Evolutionary conservation across 2,329 filamentous ascomycete genomes (phyloP), one percentile per base, ranked within the genome.

Genomic region (Monilinia polystroma): DNA sequence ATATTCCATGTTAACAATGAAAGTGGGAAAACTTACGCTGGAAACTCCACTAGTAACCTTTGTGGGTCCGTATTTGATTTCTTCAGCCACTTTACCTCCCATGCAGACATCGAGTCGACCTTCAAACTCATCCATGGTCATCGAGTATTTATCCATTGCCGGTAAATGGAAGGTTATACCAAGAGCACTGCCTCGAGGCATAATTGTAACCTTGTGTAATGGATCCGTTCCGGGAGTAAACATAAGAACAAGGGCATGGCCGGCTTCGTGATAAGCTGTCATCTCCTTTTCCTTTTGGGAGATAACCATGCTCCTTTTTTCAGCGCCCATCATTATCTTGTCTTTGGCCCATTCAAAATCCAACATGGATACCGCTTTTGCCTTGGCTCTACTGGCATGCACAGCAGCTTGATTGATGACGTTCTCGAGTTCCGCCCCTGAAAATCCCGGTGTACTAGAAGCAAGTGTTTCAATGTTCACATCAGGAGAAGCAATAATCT

Each of bases 311-410:
- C 90, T 96, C 77, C 89, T 91, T 76, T 90, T 88, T 80, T 99
- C 95, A 2, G 94, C 91, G 49, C 95, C 95, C 92, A 99, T 97
- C 78, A 97, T 90, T 64, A 99, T 91, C 80, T 95, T 95, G 81
- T 99, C 95, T 80, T 96, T 98, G 67, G 95, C 95, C 93, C 94
- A 99, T 73, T 97, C 93, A 70, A 98, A 89, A 75, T 98, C 93
- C 45, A 84, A 79, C 78, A 92, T 90, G 16, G 85, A 85, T 64
- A 99, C 91, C 56, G 89, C 85, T 68, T 82, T 83, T 51, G 90
- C 85, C 79, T 93, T 95, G 72, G 91, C 85, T 77, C 95, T 92
- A 75, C 92, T 96, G n/a, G 95, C 95, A 75, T 90, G 92, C 54
- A 99, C 90, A 29, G 95, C 95, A 43, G 95, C 95, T 77, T 97